Percentiles rank a stretch among this genome's conserved stretches.
These are phyloP conservation scores for Ascosphaera apis DNA, from an alignment of 2,329 filamentous ascomycete genomes.

Conservation along the genomic window DNA sequence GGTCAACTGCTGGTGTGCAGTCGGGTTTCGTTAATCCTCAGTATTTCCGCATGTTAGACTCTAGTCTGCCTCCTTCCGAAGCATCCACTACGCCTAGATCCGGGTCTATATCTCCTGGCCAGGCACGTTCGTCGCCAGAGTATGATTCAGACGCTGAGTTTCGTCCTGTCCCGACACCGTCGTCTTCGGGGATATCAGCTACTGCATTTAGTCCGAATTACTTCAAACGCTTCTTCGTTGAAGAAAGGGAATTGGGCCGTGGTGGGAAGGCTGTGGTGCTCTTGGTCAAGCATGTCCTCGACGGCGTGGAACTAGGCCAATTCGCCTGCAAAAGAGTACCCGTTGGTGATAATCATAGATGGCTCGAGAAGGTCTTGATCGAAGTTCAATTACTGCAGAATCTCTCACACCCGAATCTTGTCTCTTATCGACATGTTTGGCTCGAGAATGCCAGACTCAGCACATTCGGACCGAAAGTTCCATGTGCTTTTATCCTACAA, in stretches of 20 bases:
- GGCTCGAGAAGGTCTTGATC: conserved; percentile 82
- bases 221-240: conserved; percentile 79
- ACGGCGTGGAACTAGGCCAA: conserved; percentile 65
- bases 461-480: conserved; percentile 72
- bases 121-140: neutral
- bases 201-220: conserved; percentile 82
- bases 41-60: conserved; percentile 83
- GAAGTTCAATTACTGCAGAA: conserved; percentile 86
- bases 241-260: conserved; percentile 63
- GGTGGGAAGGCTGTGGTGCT: conserved; percentile 90
- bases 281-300: conserved; percentile 78
- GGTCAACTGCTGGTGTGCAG: conserved; percentile 12
- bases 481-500: conserved; percentile 89
- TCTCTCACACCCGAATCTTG: conserved; percentile 80
- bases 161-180: conserved; percentile 11
- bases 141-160: neutral
- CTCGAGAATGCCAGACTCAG: conserved; percentile 69
- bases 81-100: conserved; percentile 20
- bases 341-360: conserved; percentile 79
- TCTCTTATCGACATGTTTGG: conserved; percentile 95
- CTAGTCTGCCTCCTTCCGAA: conserved; percentile 27
- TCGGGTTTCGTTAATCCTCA: conserved; percentile 67
- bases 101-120: conserved; percentile 2
- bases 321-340: conserved; percentile 96
- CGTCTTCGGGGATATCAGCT: conserved; percentile 52